These are phyloP conservation scores for Fusarium buxicola DNA, from an alignment of 2,329 filamentous ascomycete species.

Conservation along the genomic window DNA sequence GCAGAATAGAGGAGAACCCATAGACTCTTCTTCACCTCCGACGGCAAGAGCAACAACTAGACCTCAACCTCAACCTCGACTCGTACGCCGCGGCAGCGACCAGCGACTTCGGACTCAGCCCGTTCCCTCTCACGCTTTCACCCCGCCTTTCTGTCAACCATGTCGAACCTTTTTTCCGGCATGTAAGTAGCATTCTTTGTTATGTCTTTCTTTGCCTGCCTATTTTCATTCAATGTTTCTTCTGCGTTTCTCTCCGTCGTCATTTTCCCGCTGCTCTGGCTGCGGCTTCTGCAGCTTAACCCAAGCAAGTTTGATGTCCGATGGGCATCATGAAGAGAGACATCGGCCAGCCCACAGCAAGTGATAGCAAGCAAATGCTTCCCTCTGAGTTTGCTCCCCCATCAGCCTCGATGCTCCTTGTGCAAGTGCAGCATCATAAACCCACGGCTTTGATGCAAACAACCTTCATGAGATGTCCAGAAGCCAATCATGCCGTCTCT, in stretches of 20 bases:
- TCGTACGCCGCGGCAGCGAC: conserved; percentile 6
- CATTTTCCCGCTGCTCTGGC: background rate
- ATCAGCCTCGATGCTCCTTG: conserved; percentile 13
- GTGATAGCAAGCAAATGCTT: background rate
- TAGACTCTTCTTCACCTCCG: background rate
- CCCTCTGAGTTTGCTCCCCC: background rate
- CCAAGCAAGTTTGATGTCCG: conserved; percentile 4
- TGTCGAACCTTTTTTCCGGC: conserved; percentile 72
- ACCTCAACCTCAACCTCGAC: conserved; percentile 3
- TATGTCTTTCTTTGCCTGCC: background rate
- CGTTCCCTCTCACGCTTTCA: conserved; percentile 38
- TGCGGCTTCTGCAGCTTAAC: background rate
- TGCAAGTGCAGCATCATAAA: conserved; percentile 31
- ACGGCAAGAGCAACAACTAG: background rate
- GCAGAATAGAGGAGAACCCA: conserved; percentile 5
- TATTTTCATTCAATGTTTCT: background rate
- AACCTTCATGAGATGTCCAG: background rate
- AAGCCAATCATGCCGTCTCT: conserved; percentile 9
- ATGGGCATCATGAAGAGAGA: conserved; percentile 2
- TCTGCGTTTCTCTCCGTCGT: background rate
- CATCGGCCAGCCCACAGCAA: background rate
- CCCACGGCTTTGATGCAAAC: conserved; percentile 15
- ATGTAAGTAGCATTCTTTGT: conserved; percentile 62
- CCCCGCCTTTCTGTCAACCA: conserved; percentile 51
- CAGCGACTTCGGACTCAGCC: conserved; percentile 15